Conservation (phyloP, 2,329 filamentous ascomycete genomes). For the Clarireedia paspali region DNA sequence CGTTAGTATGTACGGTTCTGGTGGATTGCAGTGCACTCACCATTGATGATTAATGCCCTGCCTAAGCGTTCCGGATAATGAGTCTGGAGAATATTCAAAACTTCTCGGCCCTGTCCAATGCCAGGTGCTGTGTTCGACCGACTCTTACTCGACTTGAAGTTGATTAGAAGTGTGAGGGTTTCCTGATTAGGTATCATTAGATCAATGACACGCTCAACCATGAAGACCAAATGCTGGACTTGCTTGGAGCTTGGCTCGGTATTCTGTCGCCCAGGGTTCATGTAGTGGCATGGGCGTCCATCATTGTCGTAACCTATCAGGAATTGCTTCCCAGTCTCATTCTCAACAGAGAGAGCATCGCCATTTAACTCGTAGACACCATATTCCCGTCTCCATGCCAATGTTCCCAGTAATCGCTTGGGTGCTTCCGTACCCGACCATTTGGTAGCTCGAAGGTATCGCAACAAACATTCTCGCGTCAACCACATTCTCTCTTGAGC, state of each 20-base stretch:
- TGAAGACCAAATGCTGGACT: slow-evolving; percentile 89
- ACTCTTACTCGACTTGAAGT: slow-evolving; percentile 75
- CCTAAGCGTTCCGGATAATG: slow-evolving; percentile 94
- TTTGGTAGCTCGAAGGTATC: slow-evolving; percentile 89
- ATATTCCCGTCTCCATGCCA: slow-evolving; percentile 88
- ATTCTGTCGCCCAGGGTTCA: slow-evolving; percentile 87
- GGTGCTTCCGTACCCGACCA: slow-evolving; percentile 73
- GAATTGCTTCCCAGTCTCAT: slow-evolving; percentile 94
- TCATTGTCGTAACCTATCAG: slow-evolving; percentile 81
- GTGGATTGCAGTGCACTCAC: slow-evolving; percentile 40
- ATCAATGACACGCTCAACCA: slow-evolving; percentile 86
- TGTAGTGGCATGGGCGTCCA: slow-evolving; percentile 81
- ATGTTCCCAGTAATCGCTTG: slow-evolving; percentile 70
- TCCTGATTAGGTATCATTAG: slow-evolving; percentile 83
- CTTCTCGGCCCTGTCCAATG: slow-evolving; percentile 69
- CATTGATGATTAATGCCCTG: slow-evolving; percentile 80
- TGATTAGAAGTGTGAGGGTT: slow-evolving; percentile 78
- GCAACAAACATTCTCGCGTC: slow-evolving; percentile 82
- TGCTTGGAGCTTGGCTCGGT: slow-evolving; percentile 80
- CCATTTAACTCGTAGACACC: slow-evolving; percentile 66
- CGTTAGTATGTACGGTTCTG: slow-evolving; percentile 14
- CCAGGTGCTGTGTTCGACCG: slow-evolving; percentile 67
- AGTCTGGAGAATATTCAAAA: slow-evolving; percentile 85
- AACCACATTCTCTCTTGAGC: slow-evolving; percentile 84
- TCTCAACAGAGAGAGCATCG: slow-evolving; percentile 87